Conservation (phyloP, 805 yeast genomes). For the Kazachstania viticola region DNA sequence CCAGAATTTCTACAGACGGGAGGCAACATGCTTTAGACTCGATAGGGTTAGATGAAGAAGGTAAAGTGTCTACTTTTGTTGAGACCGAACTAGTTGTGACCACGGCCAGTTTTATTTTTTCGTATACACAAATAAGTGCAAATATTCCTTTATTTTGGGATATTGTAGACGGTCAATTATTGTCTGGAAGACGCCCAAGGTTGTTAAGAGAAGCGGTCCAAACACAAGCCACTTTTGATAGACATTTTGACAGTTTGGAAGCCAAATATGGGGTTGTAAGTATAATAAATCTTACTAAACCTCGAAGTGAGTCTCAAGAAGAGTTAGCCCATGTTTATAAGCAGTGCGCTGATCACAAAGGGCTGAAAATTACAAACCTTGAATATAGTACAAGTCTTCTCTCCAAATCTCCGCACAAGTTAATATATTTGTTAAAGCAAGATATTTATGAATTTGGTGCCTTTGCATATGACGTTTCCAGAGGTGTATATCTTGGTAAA, state of each 20-base stretch:
- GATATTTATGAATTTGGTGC: conserved; percentile 76
- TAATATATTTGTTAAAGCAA: conserved; percentile 45
- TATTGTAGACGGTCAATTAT: conserved; percentile 52
- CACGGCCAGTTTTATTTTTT: conserved; percentile 38
- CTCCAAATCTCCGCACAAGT: conserved; percentile 27
- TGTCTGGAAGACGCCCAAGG: conserved; percentile 69
- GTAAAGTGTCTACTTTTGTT: conserved; percentile 81
- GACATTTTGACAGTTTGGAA: conserved; percentile 62
- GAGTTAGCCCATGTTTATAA: conserved; percentile 52
- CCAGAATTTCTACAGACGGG: conserved; percentile 81
- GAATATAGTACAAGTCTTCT: conserved; percentile 29
- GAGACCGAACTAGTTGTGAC: conserved; percentile 77
- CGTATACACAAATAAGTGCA: conserved; percentile 81
- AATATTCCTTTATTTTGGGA: conserved; percentile 95
- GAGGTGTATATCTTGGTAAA: conserved; percentile 52
- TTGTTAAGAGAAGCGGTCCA: conserved; percentile 74
- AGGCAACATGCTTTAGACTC: conserved; percentile 82
- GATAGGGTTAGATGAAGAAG: conserved; percentile 85
- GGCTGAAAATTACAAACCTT: conserved; percentile 28
- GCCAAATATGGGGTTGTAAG: conserved; percentile 79
- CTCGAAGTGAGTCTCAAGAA: conserved; percentile 58
- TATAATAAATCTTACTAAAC: conserved; percentile 57
- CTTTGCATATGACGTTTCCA: conserved; percentile 55
- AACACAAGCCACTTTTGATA: conserved; percentile 75
- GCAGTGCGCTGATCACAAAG: conserved; percentile 33